These are phyloP conservation scores for Myxozyma mucilagina DNA, from an alignment of 805 yeast species.

Conservation along the genomic window DNA sequence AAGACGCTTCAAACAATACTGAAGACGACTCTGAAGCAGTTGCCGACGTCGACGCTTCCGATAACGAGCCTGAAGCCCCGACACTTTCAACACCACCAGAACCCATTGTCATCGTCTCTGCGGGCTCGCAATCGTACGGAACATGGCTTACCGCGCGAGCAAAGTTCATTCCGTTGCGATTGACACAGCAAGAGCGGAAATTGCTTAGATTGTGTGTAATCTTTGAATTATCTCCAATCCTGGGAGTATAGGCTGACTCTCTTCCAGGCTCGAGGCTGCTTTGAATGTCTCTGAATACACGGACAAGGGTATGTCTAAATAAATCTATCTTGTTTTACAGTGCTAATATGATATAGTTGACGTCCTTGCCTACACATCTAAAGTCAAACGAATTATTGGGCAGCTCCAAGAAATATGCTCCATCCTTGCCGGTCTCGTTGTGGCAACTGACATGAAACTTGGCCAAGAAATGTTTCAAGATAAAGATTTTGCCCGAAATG, in stretches of 20 bases:
- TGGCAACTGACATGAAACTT: constrained; percentile 69
- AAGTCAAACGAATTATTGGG: constrained; percentile 67
- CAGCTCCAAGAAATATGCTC: constrained; percentile 78
- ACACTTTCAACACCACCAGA: constrained; percentile 14
- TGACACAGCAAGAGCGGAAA: constrained; percentile 68
- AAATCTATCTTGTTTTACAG: not conserved
- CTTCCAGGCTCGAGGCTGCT: constrained; percentile 56
- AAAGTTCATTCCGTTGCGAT: constrained; percentile 66
- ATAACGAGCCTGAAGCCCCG: constrained; percentile 3
- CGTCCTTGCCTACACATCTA: constrained; percentile 63
- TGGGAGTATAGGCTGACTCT: not conserved
- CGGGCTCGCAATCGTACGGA: constrained; percentile 30
- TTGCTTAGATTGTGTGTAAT: constrained; percentile 49
- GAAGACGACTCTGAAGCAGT: no score
- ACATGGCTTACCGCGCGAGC: constrained; percentile 35
- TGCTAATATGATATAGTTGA: constrained; percentile 48
- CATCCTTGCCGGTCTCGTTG: constrained; percentile 73
- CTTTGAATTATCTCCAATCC: not conserved
- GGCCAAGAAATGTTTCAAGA: constrained; percentile 66
- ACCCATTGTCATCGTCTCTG: constrained; percentile 29
- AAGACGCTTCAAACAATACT: constrained; percentile 12
- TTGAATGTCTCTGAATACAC: constrained; percentile 77
- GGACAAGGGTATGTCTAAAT: constrained; percentile 48
- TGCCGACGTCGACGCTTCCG: constrained; percentile 18
- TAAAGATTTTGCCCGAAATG: constrained; percentile 67